Conservation (phyloP, 2,329 filamentous ascomycete genomes). For the Fusarium torreyae region DNA sequence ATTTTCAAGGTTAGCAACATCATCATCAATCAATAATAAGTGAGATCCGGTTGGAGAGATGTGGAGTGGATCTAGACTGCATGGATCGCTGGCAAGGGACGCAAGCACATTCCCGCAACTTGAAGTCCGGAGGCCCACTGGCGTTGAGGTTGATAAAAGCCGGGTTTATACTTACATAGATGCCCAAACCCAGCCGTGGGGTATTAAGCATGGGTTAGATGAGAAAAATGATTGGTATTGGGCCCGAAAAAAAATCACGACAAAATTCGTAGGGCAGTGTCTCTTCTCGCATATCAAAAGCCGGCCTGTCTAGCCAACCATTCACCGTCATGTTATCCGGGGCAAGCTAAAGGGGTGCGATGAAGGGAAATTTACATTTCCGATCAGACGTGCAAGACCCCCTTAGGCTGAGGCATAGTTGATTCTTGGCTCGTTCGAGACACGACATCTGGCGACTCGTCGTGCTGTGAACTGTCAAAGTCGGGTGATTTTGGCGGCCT, state of each 20-base stretch:
- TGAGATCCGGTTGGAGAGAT: conserved; percentile 29
- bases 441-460: conserved; percentile 36
- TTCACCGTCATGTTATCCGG: not conserved
- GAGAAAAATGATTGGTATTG: conserved; percentile 22
- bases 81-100: conserved; percentile 34
- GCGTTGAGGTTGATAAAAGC: conserved; percentile 10
- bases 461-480: conserved; percentile 22
- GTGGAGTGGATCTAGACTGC: conserved; percentile 22
- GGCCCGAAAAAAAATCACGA: conserved; percentile 9
- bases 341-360: conserved; percentile 8
- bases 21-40: conserved; percentile 21
- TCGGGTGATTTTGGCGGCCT: conserved; percentile 20
- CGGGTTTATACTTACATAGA: not conserved
- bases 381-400: conserved; percentile 4
- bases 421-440: conserved; percentile 18
- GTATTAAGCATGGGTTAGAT: conserved; percentile 22
- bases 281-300: conserved; percentile 45
- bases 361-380: conserved; percentile 33
- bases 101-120: conserved; percentile 35
- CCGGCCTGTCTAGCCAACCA: conserved; percentile 35
- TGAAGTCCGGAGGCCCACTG: conserved; percentile 35
- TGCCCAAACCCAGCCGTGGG: conserved; percentile 15
- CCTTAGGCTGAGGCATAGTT: conserved; percentile 2
- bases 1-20: conserved; percentile 1
- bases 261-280: conserved; percentile 14